Evolutionary conservation across 1,284 basidiomycete species (phyloP).

Genomic region (Porphyrellus sp.): DNA sequence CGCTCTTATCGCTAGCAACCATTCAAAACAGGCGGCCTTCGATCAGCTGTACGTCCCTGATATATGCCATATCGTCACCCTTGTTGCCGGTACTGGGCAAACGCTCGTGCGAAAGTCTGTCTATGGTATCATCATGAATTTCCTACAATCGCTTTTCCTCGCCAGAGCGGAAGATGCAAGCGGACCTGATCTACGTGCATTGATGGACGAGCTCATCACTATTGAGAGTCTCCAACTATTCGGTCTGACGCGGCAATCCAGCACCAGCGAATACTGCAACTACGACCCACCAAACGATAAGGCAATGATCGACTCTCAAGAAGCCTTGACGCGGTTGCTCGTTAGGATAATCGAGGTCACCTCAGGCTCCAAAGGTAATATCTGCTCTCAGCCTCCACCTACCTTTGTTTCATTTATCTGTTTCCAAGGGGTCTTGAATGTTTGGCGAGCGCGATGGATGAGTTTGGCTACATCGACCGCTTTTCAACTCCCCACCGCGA

Average conservation of each 20-base stretch:
- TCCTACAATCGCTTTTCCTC: slow-evolving; percentile 71
- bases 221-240: slow-evolving; percentile 67
- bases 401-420: slow-evolving; percentile 2
- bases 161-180: slow-evolving; percentile 56
- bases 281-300: slow-evolving; percentile 59
- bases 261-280: slow-evolving; percentile 61
- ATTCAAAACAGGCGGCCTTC: slow-evolving; percentile 58
- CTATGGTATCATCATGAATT: slow-evolving; percentile 78
- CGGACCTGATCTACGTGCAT: slow-evolving; percentile 53
- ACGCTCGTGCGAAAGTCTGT: slow-evolving; percentile 74
- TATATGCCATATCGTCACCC: slow-evolving; percentile 71
- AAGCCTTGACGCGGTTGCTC: slow-evolving; percentile 65
- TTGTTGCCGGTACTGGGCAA: slow-evolving; percentile 73
- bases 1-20: slow-evolving; percentile 67
- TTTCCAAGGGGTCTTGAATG: slow-evolving; percentile 73
- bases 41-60: slow-evolving; percentile 82
- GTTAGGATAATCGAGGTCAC: slow-evolving; percentile 63
- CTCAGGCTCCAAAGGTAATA: slow-evolving; percentile 66
- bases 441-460: slow-evolving; percentile 94
- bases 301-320: slow-evolving; percentile 61
- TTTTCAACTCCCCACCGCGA: slow-evolving; percentile 88
- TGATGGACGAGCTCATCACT: slow-evolving; percentile 61
- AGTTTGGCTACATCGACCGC: slow-evolving; percentile 88
- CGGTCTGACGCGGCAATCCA: slow-evolving; percentile 60
- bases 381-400: neutral